Evolutionary conservation across 495 filamentous ascomycete species (phyloP).

Genomic region (Talaromyces borbonicus): DNA sequence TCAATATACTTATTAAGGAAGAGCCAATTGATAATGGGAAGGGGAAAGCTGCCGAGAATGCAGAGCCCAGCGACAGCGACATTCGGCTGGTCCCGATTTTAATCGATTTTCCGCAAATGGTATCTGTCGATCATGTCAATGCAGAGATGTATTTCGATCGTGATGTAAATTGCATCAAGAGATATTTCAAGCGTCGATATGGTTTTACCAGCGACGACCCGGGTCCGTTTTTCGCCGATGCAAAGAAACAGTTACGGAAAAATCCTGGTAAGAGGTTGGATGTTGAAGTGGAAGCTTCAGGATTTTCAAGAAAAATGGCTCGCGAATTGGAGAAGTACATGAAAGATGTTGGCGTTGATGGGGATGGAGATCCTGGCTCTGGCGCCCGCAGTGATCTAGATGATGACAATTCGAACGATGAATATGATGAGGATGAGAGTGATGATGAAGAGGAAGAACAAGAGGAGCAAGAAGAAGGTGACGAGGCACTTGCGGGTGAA

Average conservation of each 20-base stretch:
- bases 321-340: conserved; percentile 89
- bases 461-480: conserved; percentile 16
- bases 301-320: conserved; percentile 91
- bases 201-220: conserved; percentile 72
- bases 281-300: conserved; percentile 82
- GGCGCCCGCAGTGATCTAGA: conserved; percentile 18
- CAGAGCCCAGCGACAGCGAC: conserved; percentile 24
- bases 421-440: conserved; percentile 18
- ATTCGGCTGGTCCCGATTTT: conserved; percentile 52
- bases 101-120: conserved; percentile 98
- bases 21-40: conserved; percentile 34
- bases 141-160: conserved; percentile 94
- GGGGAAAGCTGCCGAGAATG: conserved; percentile 22
- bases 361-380: conserved; percentile 41
- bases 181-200: conserved; percentile 82
- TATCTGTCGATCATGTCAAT: conserved; percentile 88
- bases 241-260: conserved; percentile 60
- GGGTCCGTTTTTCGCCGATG: conserved; percentile 77
- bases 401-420: conserved; percentile 32
- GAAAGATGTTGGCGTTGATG: conserved; percentile 55
- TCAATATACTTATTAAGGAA: conserved; percentile 92
- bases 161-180: conserved; percentile 88
- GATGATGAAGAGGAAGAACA: conserved; percentile 16
- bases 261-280: conserved; percentile 63
- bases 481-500: conserved; percentile 19